Base-by-base conservation (phyloP, 768 basidiomycete genomes). In the Tylopilus vinaceipallidus region DNA sequence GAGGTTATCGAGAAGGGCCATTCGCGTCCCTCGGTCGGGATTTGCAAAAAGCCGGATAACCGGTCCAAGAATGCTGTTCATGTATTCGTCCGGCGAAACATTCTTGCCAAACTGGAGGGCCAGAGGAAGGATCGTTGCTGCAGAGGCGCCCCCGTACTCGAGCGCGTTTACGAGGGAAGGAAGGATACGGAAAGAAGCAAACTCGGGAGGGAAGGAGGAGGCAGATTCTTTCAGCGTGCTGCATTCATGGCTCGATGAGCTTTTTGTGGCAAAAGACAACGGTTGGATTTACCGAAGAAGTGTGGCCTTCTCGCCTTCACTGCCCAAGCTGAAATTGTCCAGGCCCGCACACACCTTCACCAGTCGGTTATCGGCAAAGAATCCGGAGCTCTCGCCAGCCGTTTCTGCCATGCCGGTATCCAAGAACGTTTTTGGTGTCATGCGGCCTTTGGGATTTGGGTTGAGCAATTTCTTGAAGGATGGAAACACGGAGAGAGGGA, bases 11-110 rank as follows among this genome's bases (percentile, higher is more conserved):
- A 98, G 76, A 40, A 99, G 71, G 6, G 93, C 95, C 88, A 99
- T 95, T 26, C 97, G 79, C 20, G 86, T 91, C 2, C 93, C 94
- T 38, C 97, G 81, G 68, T 99, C 97, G 0, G 94, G 89, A 57
- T 87, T 95, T 2, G 86, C 79, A 59, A 79, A 98, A 32, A 98
- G 75, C 65, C 86, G 91, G 36, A 92, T 77, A 3, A 99, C 75
- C 0, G 95, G 92, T 7, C 78, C 78, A 2, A 95, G 67, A 14
- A 98, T 82, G 5, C 80, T 61, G 32, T 75, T 76, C 3, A 75
- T 62, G 60, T 94, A 95, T 42, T 94, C 84, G 17, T 83, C 78
- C 1, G 83, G 77, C 0, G 87, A 70, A 0, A 89, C 75, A 55
- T 81, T 80, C 58, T 78, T 81, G 3, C 92, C 88, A 33, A 97